Percentiles rank a stretch among this genome's conserved stretches.
These are phyloP conservation scores for Neurospora hispaniola DNA, from an alignment of 495 filamentous ascomycete genomes.

Conservation along the genomic window DNA sequence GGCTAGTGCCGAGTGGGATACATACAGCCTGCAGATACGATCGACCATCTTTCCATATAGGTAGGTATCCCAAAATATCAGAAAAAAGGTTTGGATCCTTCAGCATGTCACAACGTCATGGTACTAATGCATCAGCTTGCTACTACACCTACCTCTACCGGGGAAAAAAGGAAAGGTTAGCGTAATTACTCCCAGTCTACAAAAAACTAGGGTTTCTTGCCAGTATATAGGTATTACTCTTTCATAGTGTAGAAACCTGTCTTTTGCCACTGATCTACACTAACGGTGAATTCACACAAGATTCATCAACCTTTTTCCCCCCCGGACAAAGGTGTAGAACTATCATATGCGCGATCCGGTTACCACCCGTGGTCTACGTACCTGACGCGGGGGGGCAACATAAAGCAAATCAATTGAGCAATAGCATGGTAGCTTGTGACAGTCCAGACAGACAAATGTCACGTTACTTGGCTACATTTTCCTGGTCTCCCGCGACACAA, in stretches of 20 bases:
- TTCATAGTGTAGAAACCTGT: too few species aligned
- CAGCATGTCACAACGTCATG: neutral
- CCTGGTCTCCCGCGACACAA: neutral
- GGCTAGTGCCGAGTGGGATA: neutral
- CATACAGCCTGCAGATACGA: neutral
- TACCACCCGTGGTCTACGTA: neutral
- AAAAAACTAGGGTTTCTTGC: too few species aligned
- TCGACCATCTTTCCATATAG: neutral
- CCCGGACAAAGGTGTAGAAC: too few species aligned
- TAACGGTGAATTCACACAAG: too few species aligned
- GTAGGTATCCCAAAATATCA: neutral
- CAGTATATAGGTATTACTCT: too few species aligned
- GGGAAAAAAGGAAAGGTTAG: too few species aligned
- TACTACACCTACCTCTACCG: too few species aligned
- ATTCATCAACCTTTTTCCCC: too few species aligned
- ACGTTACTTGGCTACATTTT: neutral
- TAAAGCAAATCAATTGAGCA: too few species aligned
- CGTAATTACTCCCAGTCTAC: too few species aligned
- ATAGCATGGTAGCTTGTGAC: neutral
- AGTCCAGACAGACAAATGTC: neutral
- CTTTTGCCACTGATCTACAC: too few species aligned
- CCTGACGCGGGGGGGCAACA: neutral
- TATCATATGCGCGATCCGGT: neutral
- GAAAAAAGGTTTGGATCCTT: neutral
- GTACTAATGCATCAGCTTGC: too few species aligned